phyloP scores from a whole-genome alignment of 345 rosid genomes.

The Noccaea bulbosa region DNA sequence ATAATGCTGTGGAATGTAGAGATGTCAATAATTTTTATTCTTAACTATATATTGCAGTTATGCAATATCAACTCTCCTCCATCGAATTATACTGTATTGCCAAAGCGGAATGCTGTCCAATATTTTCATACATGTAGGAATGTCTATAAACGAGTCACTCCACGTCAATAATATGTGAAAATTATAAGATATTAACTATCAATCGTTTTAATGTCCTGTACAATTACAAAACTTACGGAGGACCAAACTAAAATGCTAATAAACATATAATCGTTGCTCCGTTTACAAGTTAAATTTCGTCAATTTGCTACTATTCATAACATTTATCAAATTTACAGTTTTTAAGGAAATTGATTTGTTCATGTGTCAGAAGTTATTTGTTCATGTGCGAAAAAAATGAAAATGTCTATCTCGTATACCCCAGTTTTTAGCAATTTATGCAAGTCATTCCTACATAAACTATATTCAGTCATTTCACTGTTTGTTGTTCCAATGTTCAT shows the following conservation, averaged over 20 bases:
- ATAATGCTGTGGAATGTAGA: background rate
- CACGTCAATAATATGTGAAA: background rate
- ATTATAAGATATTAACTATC: too few relatives aligned
- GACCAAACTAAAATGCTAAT: background rate
- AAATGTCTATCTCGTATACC: background rate
- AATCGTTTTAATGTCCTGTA: too few relatives aligned
- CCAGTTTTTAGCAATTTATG: background rate
- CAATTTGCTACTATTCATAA: too few relatives aligned
- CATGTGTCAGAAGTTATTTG: background rate
- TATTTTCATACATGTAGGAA: background rate
- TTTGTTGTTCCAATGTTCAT: background rate
- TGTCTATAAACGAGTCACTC: background rate
- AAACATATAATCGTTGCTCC: background rate
- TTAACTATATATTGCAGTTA: background rate
- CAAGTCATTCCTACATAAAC: background rate
- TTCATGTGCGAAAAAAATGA: background rate
- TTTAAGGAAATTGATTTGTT: background rate
- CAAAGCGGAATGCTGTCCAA: background rate
- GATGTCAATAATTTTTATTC: conserved; percentile 1
- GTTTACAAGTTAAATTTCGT: background rate
- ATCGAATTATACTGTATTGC: background rate
- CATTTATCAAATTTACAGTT: background rate
- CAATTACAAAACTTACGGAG: too few relatives aligned
- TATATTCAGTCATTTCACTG: background rate
- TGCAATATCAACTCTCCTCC: background rate